Percentiles rank a stretch among this genome's conserved stretches.
phyloP scores from a whole-genome alignment of 1,284 basidiomycete species.

The Taiwanofungus camphoratus region DNA sequence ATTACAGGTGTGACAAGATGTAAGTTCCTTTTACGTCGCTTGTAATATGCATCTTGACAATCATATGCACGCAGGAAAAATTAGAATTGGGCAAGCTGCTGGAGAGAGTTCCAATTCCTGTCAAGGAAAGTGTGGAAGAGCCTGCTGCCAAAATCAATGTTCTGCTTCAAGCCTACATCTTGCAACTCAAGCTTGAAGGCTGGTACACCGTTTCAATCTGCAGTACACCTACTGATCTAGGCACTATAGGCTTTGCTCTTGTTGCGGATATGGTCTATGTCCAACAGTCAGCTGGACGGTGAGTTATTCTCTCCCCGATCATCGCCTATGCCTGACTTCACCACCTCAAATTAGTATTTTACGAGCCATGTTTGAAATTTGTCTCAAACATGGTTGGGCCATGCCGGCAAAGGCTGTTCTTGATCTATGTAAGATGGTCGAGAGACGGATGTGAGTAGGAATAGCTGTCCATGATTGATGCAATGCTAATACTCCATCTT shows the following conservation, averaged over 20 bases:
- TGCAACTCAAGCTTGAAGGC: slow-evolving; percentile 90
- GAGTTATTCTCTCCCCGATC: slow-evolving; percentile 22
- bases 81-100: slow-evolving; percentile 89
- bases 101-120: slow-evolving; percentile 94
- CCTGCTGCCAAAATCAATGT: slow-evolving; percentile 98
- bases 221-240: background rate
- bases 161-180: slow-evolving; percentile 92
- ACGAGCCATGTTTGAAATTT: slow-evolving; percentile 97
- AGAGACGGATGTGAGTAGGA: slow-evolving; percentile 70
- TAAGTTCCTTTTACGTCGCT: slow-evolving; percentile 39
- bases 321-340: background rate
- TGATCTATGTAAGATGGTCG: slow-evolving; percentile 97
- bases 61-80: slow-evolving; percentile 56
- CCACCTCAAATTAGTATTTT: slow-evolving; percentile 59
- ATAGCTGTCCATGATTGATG: background rate
- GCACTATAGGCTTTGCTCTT: slow-evolving; percentile 73
- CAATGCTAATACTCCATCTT: slow-evolving; percentile 5
- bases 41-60: slow-evolving; percentile 36
- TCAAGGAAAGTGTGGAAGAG: slow-evolving; percentile 96
- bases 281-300: slow-evolving; percentile 86
- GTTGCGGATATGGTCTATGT: slow-evolving; percentile 99
- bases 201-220: no score
- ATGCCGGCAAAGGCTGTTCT: slow-evolving; percentile 87
- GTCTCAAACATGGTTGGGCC: slow-evolving; percentile 98
- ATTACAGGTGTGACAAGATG: slow-evolving; percentile 37